Evolutionary conservation across 192 early-diverging fungal genomes (phyloP), one percentile per base, ranked within the genome.

Genomic region (Lobosporangium transversale): DNA sequence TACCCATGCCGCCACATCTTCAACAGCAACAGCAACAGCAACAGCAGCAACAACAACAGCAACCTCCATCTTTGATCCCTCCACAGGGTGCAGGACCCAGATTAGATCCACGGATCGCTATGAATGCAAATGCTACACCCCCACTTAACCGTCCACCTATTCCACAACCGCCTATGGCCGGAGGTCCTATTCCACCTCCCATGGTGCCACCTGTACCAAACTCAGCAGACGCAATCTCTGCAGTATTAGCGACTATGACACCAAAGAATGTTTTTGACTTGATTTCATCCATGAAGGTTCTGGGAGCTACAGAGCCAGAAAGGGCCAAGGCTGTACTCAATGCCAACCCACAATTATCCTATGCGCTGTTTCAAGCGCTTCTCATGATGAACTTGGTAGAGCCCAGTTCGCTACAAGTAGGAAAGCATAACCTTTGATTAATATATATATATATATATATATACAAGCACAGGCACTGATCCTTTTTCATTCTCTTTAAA

Each of bases 301-400:
- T 79, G 31, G 71, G 79, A 23, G 57, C 78, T 29, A 82, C 20
- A n/a, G 66, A 82, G 40, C 88, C 90, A 2, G 91, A 92, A n/a
- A 81, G 89, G 57, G 87, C 90, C 8, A 87, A 85, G 45, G 70
- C 85, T 8, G 78, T 95, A 4, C 78, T 96, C n/a, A 79, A 71
- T 8, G 59, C 81, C n/a, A 93, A 96, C 62, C 94, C 94, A 23
- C 93, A 92, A 66, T 70, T 94, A 0, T 80, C 92, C 7, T 96
- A 94, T 80, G 92, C 92, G 3, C 69, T 95, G 27, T 94, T 96
- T 66, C 94, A 95, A 71, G 87, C 89, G 17, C 85, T 96, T 67
- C 51, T 93, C 10, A 84, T 89, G 60, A 90, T 92, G 86, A 92
- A 92, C 60, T 71, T 94, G 20, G 89, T 95, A 20, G 93, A 95